These are phyloP conservation scores for Cryptosporidium bovis DNA, from an alignment of 169 alveolate genomes.

Conservation along the genomic window DNA sequence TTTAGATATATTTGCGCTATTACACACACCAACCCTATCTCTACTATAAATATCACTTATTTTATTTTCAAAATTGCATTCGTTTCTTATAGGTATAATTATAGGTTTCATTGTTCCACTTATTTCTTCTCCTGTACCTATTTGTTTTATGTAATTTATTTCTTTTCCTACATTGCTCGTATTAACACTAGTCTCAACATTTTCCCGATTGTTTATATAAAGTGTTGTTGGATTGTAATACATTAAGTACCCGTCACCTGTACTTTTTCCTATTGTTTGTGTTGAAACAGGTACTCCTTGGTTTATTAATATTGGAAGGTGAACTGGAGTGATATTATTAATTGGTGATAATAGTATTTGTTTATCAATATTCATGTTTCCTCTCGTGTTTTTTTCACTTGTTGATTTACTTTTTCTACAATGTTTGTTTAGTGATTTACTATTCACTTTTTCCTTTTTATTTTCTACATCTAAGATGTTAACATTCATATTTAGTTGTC, in stretches of 20 bases:
- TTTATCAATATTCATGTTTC: not conserved
- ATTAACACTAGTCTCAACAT: not conserved
- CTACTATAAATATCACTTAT: not conserved
- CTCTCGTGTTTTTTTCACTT: not conserved
- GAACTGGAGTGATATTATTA: not conserved
- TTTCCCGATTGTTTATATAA: not conserved
- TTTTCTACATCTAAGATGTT: not conserved
- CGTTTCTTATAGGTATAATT: too few relatives aligned
- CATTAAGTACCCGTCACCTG: not conserved
- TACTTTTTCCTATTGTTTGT: not conserved
- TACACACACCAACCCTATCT: not conserved
- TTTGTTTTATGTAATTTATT: too few relatives aligned
- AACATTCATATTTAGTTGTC: not conserved
- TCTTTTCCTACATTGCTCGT: too few relatives aligned
- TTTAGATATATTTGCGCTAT: not conserved
- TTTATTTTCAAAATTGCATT: not conserved
- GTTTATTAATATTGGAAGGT: slow-evolving; percentile 26
- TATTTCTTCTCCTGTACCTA: too few relatives aligned
- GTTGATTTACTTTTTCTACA: not conserved
- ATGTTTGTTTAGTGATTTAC: not conserved
- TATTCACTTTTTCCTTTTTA: not conserved
- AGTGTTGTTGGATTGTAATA: slow-evolving; percentile 2
- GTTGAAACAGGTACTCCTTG: slow-evolving; percentile 8
- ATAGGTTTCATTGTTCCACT: too few relatives aligned
- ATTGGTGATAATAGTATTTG: not conserved